Evolutionary conservation across 805 yeast species (phyloP), one percentile per base, ranked within the genome.

Genomic region (Pachysolen tannophilus): DNA sequence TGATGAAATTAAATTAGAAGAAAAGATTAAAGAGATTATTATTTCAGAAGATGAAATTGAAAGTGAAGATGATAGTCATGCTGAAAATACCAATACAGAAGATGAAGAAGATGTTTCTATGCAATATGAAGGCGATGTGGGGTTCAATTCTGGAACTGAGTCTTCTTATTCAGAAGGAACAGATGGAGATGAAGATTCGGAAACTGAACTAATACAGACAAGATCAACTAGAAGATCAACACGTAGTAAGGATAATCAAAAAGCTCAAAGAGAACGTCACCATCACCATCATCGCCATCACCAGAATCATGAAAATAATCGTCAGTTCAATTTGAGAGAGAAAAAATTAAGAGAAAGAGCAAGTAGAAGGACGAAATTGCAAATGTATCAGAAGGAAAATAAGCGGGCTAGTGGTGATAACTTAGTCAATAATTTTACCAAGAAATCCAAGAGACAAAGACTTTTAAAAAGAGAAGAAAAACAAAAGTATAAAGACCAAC

Each of bases 1-100:
- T 4, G 71, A 65, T 21, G 75, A 69, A 42, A 30, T 49, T 3
- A 61, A 59, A 32, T 41, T 76, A 10, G 49, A 63, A 16, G 53
- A 61, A 15, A 56, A 64, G 18, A 51, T 75, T 8, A 49, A 55
- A 2, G 61, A 61, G 32, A 60, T 61, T 16, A 56, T 48, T 7
- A 37, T 61, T 2, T 48, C 60, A 4, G 33, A 45, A 35, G 27
- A 49, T 34, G 34, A 38, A 24, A 38, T 41, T 13, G 30, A 47
- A 38, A 32, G 45, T 33, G 27, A 49, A 35, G 34, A 38, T 23
- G 39, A n/a, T 5, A 39, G 25, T 10, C 28, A 33, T n/a, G 30
- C 21, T n/a, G 33, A 28, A 6, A 41, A 37, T 26, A 26, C 18
- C 8, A 40, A 35, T 17, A 25, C 9, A 30, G 29, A 28, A 17